Evolutionary conservation across 345 rosid genomes (phyloP), one percentile per base, ranked within the genome.

Genomic region (Melaleuca quinquenervia): DNA sequence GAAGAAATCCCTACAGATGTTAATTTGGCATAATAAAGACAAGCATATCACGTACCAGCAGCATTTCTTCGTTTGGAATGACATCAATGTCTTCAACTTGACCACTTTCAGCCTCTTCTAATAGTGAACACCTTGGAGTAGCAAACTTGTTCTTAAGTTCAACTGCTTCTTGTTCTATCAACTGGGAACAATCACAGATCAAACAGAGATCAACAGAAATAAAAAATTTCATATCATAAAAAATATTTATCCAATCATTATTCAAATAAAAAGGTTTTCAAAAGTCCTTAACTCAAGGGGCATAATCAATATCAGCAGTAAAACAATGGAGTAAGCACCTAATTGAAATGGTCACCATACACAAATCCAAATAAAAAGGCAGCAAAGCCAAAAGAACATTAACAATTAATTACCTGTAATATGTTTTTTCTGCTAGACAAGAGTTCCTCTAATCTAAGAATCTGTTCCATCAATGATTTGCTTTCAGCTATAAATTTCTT

Each of bases 41-140:
- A 45, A 84, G 53, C 20, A 86, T 74, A 84, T 48, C 85, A 91
- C 88, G 88, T 88, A 94, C 99, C 96, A 97, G 90, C 50, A 97
- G 88, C 93, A 96, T 93, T 92, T 97, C 99, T 83, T 97, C 98
- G 88, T 97, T 97, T 84, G 98, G 98, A 91, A 97, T 93, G 87
- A 94, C 91, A 89, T 97, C 98, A 85, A 96, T 95, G 82, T 97
- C 99, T 84, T 94, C 97, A 87, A 96, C 92, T 90, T 93, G 96
- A 83, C 98, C 98, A 85, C 94, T 86, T 86, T 96, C 98, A 58
- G 96, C 92, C 56, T 96, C 98, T 89, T 96, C 98, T 90, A 97
- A 84, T 85, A 83, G 82, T 49, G 98, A 97, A 85, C 96, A 96
- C 85, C 99, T 93, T 84, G 98, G 95, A 89, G 84, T 92, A 52